These are phyloP conservation scores for Tieghemostelium lacteum DNA, from an alignment of 78 protist genomes.

Conservation along the genomic window DNA sequence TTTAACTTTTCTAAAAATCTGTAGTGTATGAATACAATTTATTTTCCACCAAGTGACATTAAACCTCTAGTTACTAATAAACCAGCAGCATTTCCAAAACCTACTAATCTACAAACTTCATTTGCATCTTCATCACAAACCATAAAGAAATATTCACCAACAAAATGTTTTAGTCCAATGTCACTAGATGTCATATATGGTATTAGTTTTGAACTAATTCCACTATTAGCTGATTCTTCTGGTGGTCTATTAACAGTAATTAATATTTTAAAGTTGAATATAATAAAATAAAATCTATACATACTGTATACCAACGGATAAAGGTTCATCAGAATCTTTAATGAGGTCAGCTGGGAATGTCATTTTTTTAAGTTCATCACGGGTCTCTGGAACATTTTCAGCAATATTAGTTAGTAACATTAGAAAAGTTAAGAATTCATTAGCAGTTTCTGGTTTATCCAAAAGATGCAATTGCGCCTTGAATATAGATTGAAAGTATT, in stretches of 20 bases:
- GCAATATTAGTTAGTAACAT: constrained; percentile 58
- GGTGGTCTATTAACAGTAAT: constrained; percentile 30
- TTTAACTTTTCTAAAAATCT: too few relatives aligned
- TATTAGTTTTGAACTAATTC: constrained; percentile 59
- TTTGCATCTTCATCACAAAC: constrained; percentile 78
- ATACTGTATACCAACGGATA: constrained; percentile 58
- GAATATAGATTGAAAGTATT: constrained; percentile 40
- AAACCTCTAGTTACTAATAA: constrained; percentile 63
- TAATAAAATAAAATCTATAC: background rate
- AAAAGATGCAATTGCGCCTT: constrained; percentile 17
- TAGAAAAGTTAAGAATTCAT: constrained; percentile 51
- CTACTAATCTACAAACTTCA: constrained; percentile 77
- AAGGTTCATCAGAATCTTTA: constrained; percentile 69
- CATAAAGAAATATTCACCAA: constrained; percentile 48
- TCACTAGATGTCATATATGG: constrained; percentile 72
- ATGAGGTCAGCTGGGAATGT: constrained; percentile 68
- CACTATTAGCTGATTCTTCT: constrained; percentile 27
- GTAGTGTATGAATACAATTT: too few relatives aligned
- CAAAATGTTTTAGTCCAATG: constrained; percentile 75
- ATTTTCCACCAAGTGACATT: constrained; percentile 60
- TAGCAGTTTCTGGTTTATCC: constrained; percentile 30
- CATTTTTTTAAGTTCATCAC: constrained; percentile 34
- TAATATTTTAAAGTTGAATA: background rate
- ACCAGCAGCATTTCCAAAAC: constrained; percentile 81
- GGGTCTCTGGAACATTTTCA: constrained; percentile 43